Evolutionary conservation across 768 basidiomycete genomes (phyloP), one percentile per base, ranked within the genome.

Genomic region (Strobilomyces echinocephalus): DNA sequence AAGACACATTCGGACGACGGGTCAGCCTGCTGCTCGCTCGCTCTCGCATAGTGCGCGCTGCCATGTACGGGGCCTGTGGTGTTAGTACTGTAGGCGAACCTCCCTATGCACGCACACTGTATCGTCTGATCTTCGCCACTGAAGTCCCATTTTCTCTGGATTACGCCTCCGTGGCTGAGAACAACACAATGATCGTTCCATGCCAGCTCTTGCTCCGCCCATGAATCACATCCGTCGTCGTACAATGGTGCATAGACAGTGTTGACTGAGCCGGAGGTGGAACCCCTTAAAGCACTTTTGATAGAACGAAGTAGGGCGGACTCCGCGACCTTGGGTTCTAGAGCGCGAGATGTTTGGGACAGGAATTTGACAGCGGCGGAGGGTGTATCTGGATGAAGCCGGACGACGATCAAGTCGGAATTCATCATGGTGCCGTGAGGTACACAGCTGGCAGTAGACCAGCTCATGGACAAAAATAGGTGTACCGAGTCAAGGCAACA

Each of bases 61-160:
- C 61, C 56, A 48, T 63, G 66, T 18, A 63, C 54, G 3, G 61
- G 55, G 30, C 60, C 61, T 10, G 65, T 60, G 4, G 63, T 60
- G 38, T 68, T 70, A 4, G 65, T 62, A n/a, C 54, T 66, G 60
- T 85, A 82, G 60, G 85, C 82, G 35, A 92, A 75, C 66, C 78
- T 79, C 4, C 85, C 91, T n/a, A 87, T 73, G 63, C 89, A 91
- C 6, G 87, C 90, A 72, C 79, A 88, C 60, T 89, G 89, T 33
- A 93, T 80, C 1, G 78, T 76, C 62, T 92, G 85, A 7, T 76
- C 79, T 62, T 89, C 88, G 39, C 81, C 74, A n/a, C 73, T 67
- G 63, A 91, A 88, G 49, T 77, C 79, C 91, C 90, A 92, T 62
- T 82, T 82, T 62, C 84, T 83, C 52, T 73, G 73, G 49, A 91